Percentiles rank a stretch among this genome's conserved stretches.
Conservation (phyloP, 805 yeast genomes). For the Zygoascus ofunaensis region DNA sequence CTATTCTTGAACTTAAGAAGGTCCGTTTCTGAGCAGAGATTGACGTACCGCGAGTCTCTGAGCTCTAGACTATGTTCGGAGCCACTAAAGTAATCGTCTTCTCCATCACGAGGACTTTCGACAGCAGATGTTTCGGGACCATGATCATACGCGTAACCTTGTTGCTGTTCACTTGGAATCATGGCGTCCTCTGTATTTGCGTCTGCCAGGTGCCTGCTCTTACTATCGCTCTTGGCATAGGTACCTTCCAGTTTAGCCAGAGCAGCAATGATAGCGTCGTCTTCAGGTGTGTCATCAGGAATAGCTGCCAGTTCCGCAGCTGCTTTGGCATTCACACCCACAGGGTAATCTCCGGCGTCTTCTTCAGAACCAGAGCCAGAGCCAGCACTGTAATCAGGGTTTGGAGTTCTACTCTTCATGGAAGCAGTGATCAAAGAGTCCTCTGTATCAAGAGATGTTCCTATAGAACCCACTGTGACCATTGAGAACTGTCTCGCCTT, state of each 20-base stretch:
- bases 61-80: background rate
- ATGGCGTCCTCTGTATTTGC: background rate
- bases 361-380: background rate
- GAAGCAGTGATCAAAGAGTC: background rate
- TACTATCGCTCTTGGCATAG: constrained; percentile 8
- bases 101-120: background rate
- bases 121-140: too few species aligned
- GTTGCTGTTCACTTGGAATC: too few species aligned
- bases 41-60: background rate
- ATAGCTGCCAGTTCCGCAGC: constrained; percentile 28
- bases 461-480: constrained; percentile 3
- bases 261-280: constrained; percentile 68
- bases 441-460: constrained; percentile 1
- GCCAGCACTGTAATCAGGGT: background rate
- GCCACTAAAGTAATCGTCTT: background rate
- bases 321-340: constrained; percentile 7
- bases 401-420: background rate
- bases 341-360: background rate
- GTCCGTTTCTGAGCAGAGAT: constrained; percentile 3
- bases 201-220: background rate
- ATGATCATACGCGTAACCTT: too few species aligned
- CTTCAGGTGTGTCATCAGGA: constrained; percentile 64
- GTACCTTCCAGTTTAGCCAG: constrained; percentile 72
- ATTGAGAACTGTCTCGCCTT: background rate
- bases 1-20: constrained; percentile 2